Conservation (phyloP, 148 eudicot species). For the Rhododendron molle region DNA sequence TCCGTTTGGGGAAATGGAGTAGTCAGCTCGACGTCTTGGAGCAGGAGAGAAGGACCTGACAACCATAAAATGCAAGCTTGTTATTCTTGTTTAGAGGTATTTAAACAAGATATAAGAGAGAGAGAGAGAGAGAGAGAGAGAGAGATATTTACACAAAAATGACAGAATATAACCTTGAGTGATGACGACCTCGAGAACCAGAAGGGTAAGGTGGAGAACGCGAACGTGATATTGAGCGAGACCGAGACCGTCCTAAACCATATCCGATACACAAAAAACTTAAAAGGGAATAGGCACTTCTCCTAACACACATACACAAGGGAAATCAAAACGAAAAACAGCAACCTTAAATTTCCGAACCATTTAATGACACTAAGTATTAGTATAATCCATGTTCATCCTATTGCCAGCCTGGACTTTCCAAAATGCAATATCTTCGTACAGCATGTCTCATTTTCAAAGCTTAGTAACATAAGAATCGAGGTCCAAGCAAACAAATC, state of each 20-base stretch:
- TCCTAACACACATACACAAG: background rate
- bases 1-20: constrained; percentile 49
- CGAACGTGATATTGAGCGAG: constrained; percentile 60
- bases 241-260: constrained; percentile 49
- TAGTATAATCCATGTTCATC: background rate
- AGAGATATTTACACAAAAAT: too few relatives aligned
- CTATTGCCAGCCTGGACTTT: background rate
- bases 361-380: background rate
- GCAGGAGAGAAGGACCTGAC: constrained; percentile 57
- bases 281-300: background rate
- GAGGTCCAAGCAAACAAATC: background rate
- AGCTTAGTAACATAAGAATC: background rate
- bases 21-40: constrained; percentile 43
- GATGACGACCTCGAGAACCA: constrained; percentile 49
- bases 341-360: background rate
- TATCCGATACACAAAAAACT: background rate
- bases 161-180: constrained; percentile 35
- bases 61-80: constrained; percentile 4
- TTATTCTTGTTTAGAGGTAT: background rate
- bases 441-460: background rate
- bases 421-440: background rate
- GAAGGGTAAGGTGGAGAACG: constrained; percentile 50
- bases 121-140: too few relatives aligned
- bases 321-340: background rate
- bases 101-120: background rate